phyloP scores from a whole-genome alignment of 495 filamentous ascomycete genomes.

The Xylaria acuta region DNA sequence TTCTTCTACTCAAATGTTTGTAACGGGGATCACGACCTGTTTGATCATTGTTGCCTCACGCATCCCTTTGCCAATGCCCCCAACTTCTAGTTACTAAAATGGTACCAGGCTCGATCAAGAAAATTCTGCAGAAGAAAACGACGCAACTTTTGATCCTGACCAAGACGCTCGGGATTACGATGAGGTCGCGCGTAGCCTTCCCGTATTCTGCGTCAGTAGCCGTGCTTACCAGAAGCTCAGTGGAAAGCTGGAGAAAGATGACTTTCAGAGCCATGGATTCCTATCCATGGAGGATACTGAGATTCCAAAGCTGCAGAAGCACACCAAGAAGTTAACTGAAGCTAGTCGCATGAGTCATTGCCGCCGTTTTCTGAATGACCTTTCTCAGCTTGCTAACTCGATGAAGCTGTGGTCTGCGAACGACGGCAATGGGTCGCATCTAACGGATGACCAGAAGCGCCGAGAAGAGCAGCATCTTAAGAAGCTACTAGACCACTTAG shows the following conservation, averaged over 20 bases:
- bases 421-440: constrained; percentile 49
- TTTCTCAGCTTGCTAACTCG: constrained; percentile 64
- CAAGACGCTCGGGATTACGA: constrained; percentile 64
- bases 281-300: constrained; percentile 47
- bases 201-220: constrained; percentile 69
- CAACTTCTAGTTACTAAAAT: constrained; percentile 23
- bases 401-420: constrained; percentile 62
- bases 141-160: constrained; percentile 48
- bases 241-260: constrained; percentile 54
- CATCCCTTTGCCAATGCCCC: not conserved
- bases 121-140: constrained; percentile 39
- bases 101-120: constrained; percentile 42
- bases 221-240: constrained; percentile 66
- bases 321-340: constrained; percentile 68
- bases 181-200: constrained; percentile 60
- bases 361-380: constrained; percentile 52
- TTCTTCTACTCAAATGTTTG: not conserved
- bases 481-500: constrained; percentile 50
- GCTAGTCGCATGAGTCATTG: constrained; percentile 33
- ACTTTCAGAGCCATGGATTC: constrained; percentile 49
- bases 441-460: constrained; percentile 51
- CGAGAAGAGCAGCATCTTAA: constrained; percentile 50
- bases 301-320: constrained; percentile 65
- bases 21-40: not conserved
- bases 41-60: not conserved